Evolutionary conservation across 2,329 filamentous ascomycete species (phyloP).

Genomic region (Purpureocillium lavendulum): DNA sequence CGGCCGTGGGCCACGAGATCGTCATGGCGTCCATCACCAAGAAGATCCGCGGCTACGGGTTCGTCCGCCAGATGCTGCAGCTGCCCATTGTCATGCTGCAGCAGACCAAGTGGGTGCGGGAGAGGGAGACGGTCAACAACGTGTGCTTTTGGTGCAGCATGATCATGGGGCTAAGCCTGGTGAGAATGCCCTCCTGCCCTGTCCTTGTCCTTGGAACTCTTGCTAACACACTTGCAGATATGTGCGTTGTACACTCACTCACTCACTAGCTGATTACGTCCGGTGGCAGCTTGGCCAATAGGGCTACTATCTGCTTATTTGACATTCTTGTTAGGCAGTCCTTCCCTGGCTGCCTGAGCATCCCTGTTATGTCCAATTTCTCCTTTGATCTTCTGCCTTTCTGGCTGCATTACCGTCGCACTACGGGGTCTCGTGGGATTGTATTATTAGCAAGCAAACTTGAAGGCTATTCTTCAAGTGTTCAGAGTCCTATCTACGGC

Average conservation of each 20-base stretch:
- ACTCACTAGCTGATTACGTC: too few relatives aligned
- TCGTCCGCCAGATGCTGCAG: slow-evolving; percentile 92
- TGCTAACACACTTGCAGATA: slow-evolving; percentile 27
- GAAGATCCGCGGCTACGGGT: slow-evolving; percentile 90
- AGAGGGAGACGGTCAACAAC: slow-evolving; percentile 74
- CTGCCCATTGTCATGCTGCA: slow-evolving; percentile 91
- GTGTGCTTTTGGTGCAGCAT: slow-evolving; percentile 88
- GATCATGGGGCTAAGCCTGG: slow-evolving; percentile 76
- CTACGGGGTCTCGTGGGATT: too few relatives aligned
- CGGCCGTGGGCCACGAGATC: slow-evolving; percentile 85
- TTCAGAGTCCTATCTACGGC: too few relatives aligned
- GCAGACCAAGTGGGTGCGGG: slow-evolving; percentile 66
- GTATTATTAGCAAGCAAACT: too few relatives aligned
- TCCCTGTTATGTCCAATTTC: too few relatives aligned
- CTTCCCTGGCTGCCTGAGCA: too few relatives aligned
- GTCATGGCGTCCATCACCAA: slow-evolving; percentile 98
- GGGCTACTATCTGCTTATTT: too few relatives aligned
- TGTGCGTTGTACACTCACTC: slow-evolving; percentile 47
- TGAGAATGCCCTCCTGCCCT: slow-evolving; percentile 32
- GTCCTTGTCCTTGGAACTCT: background rate
- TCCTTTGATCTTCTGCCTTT: too few relatives aligned
- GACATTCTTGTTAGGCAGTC: too few relatives aligned
- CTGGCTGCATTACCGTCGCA: too few relatives aligned
- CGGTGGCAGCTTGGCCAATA: too few relatives aligned
- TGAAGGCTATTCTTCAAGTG: too few relatives aligned